phyloP scores from a whole-genome alignment of 2,329 filamentous ascomycete species.

The Aspergillus niger region DNA sequence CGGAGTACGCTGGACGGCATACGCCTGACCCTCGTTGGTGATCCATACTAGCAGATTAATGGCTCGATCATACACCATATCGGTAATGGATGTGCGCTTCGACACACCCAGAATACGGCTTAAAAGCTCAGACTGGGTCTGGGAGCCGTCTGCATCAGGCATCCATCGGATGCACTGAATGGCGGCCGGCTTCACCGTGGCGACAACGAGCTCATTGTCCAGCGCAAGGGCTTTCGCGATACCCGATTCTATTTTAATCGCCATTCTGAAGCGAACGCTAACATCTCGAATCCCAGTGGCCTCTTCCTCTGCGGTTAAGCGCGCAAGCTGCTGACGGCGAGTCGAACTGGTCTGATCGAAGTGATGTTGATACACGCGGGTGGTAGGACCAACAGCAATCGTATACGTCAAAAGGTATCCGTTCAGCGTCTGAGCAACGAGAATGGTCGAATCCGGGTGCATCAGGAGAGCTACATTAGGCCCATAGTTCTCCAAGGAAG shows the following conservation, averaged over 20 bases:
- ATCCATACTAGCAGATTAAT: constrained; percentile 97
- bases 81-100: constrained; percentile 72
- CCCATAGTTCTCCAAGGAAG: constrained; percentile 81
- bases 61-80: constrained; percentile 91
- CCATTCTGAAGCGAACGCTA: constrained; percentile 91
- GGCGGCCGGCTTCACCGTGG: constrained; percentile 88
- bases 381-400: constrained; percentile 77
- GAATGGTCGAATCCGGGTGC: constrained; percentile 86
- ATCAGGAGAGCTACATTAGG: constrained; percentile 81
- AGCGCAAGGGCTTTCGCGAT: constrained; percentile 85
- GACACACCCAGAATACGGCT: constrained; percentile 84
- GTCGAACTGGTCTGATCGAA: constrained; percentile 58
- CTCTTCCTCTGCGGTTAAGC: constrained; percentile 73
- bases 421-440: constrained; percentile 82
- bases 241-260: constrained; percentile 95
- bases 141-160: constrained; percentile 75
- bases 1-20: constrained; percentile 76
- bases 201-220: constrained; percentile 89
- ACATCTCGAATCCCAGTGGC: constrained; percentile 80
- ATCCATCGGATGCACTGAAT: constrained; percentile 96
- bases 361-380: constrained; percentile 80
- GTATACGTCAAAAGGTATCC: constrained; percentile 96
- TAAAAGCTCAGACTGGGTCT: constrained; percentile 88
- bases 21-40: constrained; percentile 81
- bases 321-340: constrained; percentile 48